A percentile compares a stretch with the other conserved stretches of the same genome.
Conservation (phyloP, 2,329 filamentous ascomycete genomes). For the Daldinia eschscholtzii region DNA sequence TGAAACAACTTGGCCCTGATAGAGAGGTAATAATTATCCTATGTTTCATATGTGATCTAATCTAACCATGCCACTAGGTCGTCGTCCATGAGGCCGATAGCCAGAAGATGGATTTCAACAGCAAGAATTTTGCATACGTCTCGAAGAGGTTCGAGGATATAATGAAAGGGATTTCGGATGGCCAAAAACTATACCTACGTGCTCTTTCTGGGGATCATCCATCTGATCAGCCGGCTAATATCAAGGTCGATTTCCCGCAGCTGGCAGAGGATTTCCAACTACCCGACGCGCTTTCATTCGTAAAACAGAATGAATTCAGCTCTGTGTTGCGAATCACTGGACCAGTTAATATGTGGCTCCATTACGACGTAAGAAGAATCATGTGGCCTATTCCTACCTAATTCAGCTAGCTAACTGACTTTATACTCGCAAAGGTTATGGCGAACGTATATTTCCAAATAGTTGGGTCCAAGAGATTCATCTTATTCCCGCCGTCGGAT, state of each 20-base stretch:
- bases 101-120: constrained; percentile 81
- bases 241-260: constrained; percentile 77
- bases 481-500: constrained; percentile 84
- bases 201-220: constrained; percentile 79
- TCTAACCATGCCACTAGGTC: constrained; percentile 61
- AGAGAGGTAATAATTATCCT: constrained; percentile 64
- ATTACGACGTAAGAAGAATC: constrained; percentile 76
- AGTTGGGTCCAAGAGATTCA: constrained; percentile 76
- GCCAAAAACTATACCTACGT: constrained; percentile 80
- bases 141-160: constrained; percentile 77
- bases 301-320: constrained; percentile 76
- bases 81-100: constrained; percentile 78
- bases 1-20: constrained; percentile 69
- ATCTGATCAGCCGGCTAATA: constrained; percentile 75
- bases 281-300: constrained; percentile 70
- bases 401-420: constrained; percentile 15
- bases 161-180: constrained; percentile 68
- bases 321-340: constrained; percentile 85
- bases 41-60: not conserved
- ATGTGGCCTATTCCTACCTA: not conserved
- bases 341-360: constrained; percentile 87
- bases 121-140: constrained; percentile 85
- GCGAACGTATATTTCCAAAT: constrained; percentile 89
- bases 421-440: constrained; percentile 71
- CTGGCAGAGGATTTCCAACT: constrained; percentile 78